Base-by-base conservation (phyloP, 192 early-diverging fungal genomes). In the Gryganskiella cystojenkinii region DNA sequence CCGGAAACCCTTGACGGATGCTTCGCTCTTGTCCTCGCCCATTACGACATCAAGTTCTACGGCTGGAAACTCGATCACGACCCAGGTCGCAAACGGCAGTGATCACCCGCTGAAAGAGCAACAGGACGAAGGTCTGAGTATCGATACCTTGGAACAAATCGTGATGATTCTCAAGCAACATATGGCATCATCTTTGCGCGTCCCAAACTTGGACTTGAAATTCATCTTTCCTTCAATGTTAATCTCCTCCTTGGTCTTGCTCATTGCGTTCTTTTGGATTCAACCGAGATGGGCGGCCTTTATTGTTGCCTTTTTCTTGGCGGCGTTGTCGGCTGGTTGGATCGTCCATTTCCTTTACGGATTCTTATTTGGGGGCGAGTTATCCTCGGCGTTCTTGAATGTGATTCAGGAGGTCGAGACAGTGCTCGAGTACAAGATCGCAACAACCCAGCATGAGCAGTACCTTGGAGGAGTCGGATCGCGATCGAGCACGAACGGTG, bases 331-430 rank as follows among this genome's bases (percentile, higher is more conserved):
- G 4, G 33, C 61, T 7, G 53, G 43, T 4, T 72, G 70, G 70
- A 64, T 72, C 35, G 70, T 72, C 17, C 70, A 72, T 20, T 72
- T 72, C 30, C 30, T 72, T 20, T 72, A 72, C 46, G 70, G 70
- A 15, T 64, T 72, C 42, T 35, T 72, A 24, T 72, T 35, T 58
- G 70, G 70, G 58, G 70, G 70, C 15, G 70, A 72, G 56, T 57
- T 20, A 20, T 34, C 22, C 0, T 57, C 61, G 19, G 49, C 70
- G 7, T 72, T 34, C 44, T 56, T n/a, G 6, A 72, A 72, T n/a
- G 54, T 53, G 11, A 72, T 72, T 22, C 55, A 64, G 49, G 70
- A 72, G 56, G 70, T 72, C 22, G 50, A 72, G 40, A 64, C 61
- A 2, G 70, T 52, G 11, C 8, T 72, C 7, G 60, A 72, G 20